Evolutionary conservation across 352 stramenopile genomes (phyloP).

Genomic region (Pythium sukuiense): DNA sequence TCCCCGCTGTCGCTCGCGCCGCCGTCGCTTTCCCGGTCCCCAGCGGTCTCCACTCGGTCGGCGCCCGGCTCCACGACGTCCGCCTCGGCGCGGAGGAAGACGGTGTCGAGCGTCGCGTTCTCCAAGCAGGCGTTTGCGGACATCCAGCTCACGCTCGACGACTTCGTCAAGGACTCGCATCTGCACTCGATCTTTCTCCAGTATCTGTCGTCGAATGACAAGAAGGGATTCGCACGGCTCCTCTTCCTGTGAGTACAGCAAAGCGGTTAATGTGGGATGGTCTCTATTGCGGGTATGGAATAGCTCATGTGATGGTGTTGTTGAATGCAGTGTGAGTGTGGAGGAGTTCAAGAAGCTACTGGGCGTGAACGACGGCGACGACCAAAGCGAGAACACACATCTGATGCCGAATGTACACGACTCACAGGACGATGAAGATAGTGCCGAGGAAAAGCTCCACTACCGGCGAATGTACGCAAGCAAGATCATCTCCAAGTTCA

Average conservation of each 20-base stretch:
- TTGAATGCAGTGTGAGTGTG: conserved; percentile 57
- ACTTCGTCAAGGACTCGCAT: conserved; percentile 74
- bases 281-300: background rate
- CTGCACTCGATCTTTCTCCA: conserved; percentile 82
- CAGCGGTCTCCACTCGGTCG: conserved; percentile 19
- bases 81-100: conserved; percentile 15
- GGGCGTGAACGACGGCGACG: conserved; percentile 17
- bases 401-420: conserved; percentile 20
- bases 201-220: conserved; percentile 64
- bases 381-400: conserved; percentile 16
- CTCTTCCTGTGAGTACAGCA: conserved; percentile 62
- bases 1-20: conserved; percentile 9
- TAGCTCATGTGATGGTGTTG: background rate
- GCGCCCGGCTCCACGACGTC: conserved; percentile 19
- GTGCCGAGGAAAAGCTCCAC: conserved; percentile 26
- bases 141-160: conserved; percentile 52
- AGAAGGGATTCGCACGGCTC: conserved; percentile 72
- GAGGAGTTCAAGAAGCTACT: conserved; percentile 88
- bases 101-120: conserved; percentile 12
- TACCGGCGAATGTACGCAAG: conserved; percentile 70
- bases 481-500: conserved; percentile 88
- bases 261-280: background rate
- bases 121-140: conserved; percentile 13
- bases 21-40: conserved; percentile 4
- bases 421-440: conserved; percentile 25